Percentiles rank a stretch among this genome's conserved stretches.
These are phyloP conservation scores for Mimosa pudica DNA, from an alignment of 306 rosid genomes.

Conservation along the genomic window DNA sequence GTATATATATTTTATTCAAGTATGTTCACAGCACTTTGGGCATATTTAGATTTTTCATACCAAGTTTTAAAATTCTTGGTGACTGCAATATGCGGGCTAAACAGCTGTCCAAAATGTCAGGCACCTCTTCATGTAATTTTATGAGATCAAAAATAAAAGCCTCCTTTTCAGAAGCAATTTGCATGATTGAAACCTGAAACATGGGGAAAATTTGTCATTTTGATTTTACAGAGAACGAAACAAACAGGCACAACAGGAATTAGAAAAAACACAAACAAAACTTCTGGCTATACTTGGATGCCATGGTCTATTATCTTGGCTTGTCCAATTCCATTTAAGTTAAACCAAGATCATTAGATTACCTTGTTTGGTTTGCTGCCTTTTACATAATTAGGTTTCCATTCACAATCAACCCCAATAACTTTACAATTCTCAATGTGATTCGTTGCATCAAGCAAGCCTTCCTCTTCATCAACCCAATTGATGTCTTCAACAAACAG, in stretches of 20 bases:
- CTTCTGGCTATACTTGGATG: background rate
- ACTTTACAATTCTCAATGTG: slow-evolving; percentile 77
- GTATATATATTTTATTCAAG: slow-evolving; percentile 9
- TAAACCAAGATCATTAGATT: slow-evolving; percentile 32
- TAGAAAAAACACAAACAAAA: slow-evolving; percentile 10
- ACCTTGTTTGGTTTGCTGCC: slow-evolving; percentile 88
- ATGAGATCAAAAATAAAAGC: slow-evolving; percentile 81
- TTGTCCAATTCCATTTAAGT: background rate
- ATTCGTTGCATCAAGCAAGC: slow-evolving; percentile 62
- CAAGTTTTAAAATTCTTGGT: slow-evolving; percentile 82
- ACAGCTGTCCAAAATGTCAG: slow-evolving; percentile 63
- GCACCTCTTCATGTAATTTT: slow-evolving; percentile 67
- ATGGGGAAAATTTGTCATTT: slow-evolving; percentile 19
- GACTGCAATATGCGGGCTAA: slow-evolving; percentile 76
- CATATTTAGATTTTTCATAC: slow-evolving; percentile 47
- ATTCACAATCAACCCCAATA: slow-evolving; percentile 95
- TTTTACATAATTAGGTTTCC: slow-evolving; percentile 90
- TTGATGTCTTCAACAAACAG: slow-evolving; percentile 56
- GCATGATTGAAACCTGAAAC: slow-evolving; percentile 96
- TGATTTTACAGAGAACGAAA: background rate
- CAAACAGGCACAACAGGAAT: slow-evolving; percentile 3
- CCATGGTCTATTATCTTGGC: background rate
- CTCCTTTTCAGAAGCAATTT: slow-evolving; percentile 80
- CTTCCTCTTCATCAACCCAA: slow-evolving; percentile 82
- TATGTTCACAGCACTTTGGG: slow-evolving; percentile 15